Base-by-base conservation (phyloP, 305 asterid species). In the Solanum hybrid region DNA sequence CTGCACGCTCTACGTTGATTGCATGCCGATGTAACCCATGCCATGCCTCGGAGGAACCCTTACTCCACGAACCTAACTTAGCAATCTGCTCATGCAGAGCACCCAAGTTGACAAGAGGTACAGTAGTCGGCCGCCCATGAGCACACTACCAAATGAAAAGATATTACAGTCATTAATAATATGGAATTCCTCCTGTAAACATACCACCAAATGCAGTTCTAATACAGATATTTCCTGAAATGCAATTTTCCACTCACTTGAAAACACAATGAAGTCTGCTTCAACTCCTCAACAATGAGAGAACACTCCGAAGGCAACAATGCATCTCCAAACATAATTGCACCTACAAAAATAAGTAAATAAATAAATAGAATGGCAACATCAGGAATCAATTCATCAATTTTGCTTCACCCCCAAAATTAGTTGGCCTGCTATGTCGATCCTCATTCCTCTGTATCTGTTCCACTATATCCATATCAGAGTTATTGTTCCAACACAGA, bases 41-140 rank as follows among this genome's bases (percentile, higher is more conserved):
- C 99, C 99, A 97, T 13, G 92, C 73, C 84, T 91, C 93, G 10
- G 86, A 80, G 35, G 93, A 86, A 69, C 84, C 90, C 13, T 34
- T 89, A 87, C 90, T 69, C 89, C 88, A 69, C 24, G 72, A 75
- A 85, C 90, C 92, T 86, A 92, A 93, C 93, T 93, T 96, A 29
- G 89, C 90, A 79, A 95, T 93, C 91, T 93, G 94, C 69, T 90
- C 89, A 82, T 89, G 98, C 95, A 97, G 92, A 81, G 92, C 79
- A 60, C 91, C 94, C 91, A 97, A 90, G 94, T 95, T 91, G 90
- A 96, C 96, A 29, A 97, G 96, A 82, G 99, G 99, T 56, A 94
- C 98, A 31, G 96, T 97, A 22, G 99, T 97, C 32, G 99, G 99
- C 85, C 99, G 95, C 89, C 99, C 99, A 88, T 97, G 99, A 90